Evolutionary conservation across 1,284 basidiomycete species (phyloP).

Genomic region (Malassezia dermatis): DNA sequence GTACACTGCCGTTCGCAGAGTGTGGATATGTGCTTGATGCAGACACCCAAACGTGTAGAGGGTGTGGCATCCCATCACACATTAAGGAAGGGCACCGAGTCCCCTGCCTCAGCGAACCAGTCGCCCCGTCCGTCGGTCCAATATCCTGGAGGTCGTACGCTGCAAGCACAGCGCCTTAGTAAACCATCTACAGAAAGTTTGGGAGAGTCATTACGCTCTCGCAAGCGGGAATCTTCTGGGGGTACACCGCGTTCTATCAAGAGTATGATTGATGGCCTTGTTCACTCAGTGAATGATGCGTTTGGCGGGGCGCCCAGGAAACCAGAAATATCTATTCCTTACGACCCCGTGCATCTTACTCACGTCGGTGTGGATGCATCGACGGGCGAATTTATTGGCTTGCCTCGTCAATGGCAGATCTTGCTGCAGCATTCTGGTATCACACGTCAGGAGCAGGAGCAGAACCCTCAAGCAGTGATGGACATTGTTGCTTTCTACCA

Average conservation of each 20-base stretch:
- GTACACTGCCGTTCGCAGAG: not conserved
- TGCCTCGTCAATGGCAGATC: slow-evolving; percentile 99
- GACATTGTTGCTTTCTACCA: slow-evolving; percentile 99
- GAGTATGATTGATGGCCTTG: slow-evolving; percentile 48
- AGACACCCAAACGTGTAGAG: not conserved
- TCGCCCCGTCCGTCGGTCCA: not conserved
- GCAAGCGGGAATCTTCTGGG: slow-evolving; percentile 12
- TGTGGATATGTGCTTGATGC: not conserved
- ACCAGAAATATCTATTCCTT: slow-evolving; percentile 87
- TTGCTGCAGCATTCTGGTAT: slow-evolving; percentile 92
- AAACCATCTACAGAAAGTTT: not conserved
- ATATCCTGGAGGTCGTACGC: not conserved
- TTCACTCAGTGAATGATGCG: slow-evolving; percentile 45
- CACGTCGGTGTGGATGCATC: slow-evolving; percentile 99
- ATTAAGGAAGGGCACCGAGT: not conserved
- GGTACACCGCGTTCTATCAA: slow-evolving; percentile 28
- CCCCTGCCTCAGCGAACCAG: not conserved
- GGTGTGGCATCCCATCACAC: not conserved
- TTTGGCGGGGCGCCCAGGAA: slow-evolving; percentile 66
- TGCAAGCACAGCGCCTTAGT: not conserved
- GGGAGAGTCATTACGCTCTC: not conserved
- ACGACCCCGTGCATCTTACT: slow-evolving; percentile 98
- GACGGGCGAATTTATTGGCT: slow-evolving; percentile 79
- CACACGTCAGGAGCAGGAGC: slow-evolving; percentile 85
- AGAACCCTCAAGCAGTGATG: slow-evolving; percentile 95